Percentiles rank a stretch among this genome's conserved stretches.
phyloP scores from a whole-genome alignment of 352 stramenopile species.

The Phytophthora vignae region DNA sequence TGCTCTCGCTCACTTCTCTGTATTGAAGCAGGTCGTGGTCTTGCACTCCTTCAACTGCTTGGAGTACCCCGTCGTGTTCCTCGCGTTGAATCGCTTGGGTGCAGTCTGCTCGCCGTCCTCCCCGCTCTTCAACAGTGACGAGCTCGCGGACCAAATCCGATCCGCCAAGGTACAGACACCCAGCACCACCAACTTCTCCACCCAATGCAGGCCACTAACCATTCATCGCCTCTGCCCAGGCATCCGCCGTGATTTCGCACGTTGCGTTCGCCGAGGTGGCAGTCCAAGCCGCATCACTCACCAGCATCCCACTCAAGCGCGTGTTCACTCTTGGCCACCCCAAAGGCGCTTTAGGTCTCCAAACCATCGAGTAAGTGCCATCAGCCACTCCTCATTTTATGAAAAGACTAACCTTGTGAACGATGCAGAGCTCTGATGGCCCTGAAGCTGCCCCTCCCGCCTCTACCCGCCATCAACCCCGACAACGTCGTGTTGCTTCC shows the following conservation, averaged over 20 bases:
- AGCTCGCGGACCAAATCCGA: constrained; percentile 49
- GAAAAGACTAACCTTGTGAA: neutral
- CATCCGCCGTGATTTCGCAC: constrained; percentile 43
- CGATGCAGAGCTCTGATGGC: constrained; percentile 36
- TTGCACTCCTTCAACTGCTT: constrained; percentile 65
- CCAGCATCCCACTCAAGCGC: constrained; percentile 9
- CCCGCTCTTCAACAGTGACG: constrained; percentile 44
- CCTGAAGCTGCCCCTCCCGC: constrained; percentile 25
- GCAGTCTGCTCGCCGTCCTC: constrained; percentile 53
- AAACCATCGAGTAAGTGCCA: constrained; percentile 42
- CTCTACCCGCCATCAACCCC: constrained; percentile 21
- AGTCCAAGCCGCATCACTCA: constrained; percentile 25
- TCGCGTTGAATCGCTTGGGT: constrained; percentile 49
- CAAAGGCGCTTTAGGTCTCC: constrained; percentile 4
- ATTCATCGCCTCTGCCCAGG: constrained; percentile 3
- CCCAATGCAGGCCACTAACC: neutral
- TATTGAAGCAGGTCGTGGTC: constrained; percentile 41
- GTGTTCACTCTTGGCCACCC: constrained; percentile 42
- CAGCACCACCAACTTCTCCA: neutral
- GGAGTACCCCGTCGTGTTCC: constrained; percentile 57
- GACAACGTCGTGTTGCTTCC: constrained; percentile 59
- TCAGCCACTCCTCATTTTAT: neutral
- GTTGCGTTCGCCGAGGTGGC: constrained; percentile 34
- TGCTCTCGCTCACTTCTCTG: neutral
- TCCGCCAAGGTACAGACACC: constrained; percentile 31